phyloP scores from a whole-genome alignment of 495 filamentous ascomycete species.

The Parmelia sp. region DNA sequence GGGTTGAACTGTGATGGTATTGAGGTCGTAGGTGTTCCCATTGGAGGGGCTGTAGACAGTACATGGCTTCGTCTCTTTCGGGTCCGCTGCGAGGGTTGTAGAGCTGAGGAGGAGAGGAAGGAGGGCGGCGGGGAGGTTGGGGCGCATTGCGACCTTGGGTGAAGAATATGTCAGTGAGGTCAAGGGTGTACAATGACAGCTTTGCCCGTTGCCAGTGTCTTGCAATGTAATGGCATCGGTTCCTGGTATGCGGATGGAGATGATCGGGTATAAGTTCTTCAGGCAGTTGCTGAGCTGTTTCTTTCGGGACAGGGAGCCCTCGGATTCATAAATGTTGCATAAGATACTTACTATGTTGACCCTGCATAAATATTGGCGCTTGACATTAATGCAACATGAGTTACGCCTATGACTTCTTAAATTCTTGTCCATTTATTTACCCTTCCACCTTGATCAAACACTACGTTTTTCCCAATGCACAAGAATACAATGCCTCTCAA shows the following conservation, averaged over 20 bases:
- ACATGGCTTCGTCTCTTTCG: constrained; percentile 54
- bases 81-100: constrained; percentile 32
- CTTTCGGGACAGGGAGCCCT: not conserved
- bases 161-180: not conserved
- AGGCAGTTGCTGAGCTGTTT: constrained; percentile 12
- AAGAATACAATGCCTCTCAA: not conserved
- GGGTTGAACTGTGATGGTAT: constrained; percentile 58
- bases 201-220: not conserved
- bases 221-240: not conserved
- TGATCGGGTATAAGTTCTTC: not conserved
- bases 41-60: constrained; percentile 67
- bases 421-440: too few relatives aligned
- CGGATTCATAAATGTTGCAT: constrained; percentile 1
- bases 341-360: not conserved
- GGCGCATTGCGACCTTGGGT: constrained; percentile 14
- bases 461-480: too few relatives aligned
- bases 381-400: not conserved
- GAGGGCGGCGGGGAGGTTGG: constrained; percentile 27
- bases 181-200: not conserved
- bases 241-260: not conserved
- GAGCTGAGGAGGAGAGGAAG: constrained; percentile 29
- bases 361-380: not conserved
- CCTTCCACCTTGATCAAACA: too few relatives aligned
- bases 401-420: not conserved
- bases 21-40: constrained; percentile 86